Evolutionary conservation across 495 filamentous ascomycete species (phyloP).

Genomic region (Lasiosphaeris hirsuta): DNA sequence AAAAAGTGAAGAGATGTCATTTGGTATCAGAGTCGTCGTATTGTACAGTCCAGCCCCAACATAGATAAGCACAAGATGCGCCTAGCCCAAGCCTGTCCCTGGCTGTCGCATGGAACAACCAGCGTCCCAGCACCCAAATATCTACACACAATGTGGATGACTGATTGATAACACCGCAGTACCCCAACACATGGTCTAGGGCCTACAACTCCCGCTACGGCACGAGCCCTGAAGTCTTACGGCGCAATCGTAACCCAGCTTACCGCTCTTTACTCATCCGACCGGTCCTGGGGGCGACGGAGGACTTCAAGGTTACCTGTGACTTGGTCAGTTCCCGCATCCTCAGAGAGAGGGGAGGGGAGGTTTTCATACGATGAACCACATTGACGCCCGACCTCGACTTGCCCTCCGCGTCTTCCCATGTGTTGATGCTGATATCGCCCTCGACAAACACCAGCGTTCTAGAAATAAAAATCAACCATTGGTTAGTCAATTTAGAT

Average conservation of each 20-base stretch:
- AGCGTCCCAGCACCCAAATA: too few species aligned
- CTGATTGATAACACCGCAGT: too few species aligned
- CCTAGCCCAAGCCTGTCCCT: neutral
- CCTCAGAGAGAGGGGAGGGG: neutral
- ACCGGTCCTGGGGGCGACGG: conserved; percentile 1
- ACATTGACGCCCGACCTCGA: conserved; percentile 56
- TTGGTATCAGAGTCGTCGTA: conserved; percentile 13
- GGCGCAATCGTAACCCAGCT: neutral
- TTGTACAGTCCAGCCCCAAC: neutral
- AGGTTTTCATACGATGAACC: conserved; percentile 61
- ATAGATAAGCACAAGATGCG: neutral
- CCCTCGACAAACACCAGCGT: conserved; percentile 71
- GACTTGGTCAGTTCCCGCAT: conserved; percentile 10
- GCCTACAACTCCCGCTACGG: too few species aligned
- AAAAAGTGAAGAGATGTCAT: conserved; percentile 6
- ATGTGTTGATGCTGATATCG: conserved; percentile 60
- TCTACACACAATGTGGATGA: too few species aligned
- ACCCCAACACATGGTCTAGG: too few species aligned
- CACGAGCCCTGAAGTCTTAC: neutral
- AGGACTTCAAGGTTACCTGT: conserved; percentile 59
- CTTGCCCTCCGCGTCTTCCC: conserved; percentile 62
- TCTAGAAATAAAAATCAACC: conserved; percentile 31
- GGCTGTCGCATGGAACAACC: too few species aligned
- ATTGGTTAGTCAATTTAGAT: neutral
- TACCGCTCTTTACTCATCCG: neutral